Conservation (phyloP, 139 green algal genomes). For the Chara braunii region DNA sequence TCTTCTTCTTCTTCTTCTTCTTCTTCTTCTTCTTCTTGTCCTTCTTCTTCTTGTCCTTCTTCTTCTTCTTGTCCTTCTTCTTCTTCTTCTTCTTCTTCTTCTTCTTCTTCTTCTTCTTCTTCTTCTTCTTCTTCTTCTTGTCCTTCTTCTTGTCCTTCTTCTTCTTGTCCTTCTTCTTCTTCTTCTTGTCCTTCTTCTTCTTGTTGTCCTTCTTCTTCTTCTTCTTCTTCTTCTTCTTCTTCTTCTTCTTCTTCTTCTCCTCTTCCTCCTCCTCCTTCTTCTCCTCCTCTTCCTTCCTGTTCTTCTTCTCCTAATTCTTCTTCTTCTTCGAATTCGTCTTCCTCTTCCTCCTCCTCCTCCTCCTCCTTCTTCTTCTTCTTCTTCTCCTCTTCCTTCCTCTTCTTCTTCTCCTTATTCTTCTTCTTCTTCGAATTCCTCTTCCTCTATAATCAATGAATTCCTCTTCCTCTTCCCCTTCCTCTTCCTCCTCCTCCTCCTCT, state of each 20-base stretch:
- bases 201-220: not conserved
- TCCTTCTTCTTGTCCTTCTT: not conserved
- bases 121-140: not conserved
- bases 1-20: not conserved
- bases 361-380: too few species aligned
- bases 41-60: not conserved
- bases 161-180: not conserved
- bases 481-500: too few species aligned
- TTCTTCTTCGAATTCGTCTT: not conserved
- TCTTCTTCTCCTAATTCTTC: not conserved
- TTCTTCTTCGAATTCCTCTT: too few species aligned
- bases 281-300: not conserved
- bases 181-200: not conserved
- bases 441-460: too few species aligned
- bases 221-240: not conserved
- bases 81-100: not conserved
- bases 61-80: not conserved
- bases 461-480: too few species aligned
- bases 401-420: too few species aligned
- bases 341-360: not conserved
- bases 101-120: not conserved
- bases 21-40: not conserved
- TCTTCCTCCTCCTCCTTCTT: not conserved
- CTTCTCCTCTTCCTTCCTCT: too few species aligned
- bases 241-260: not conserved